Percentiles rank a stretch among this genome's conserved stretches.
phyloP scores from a whole-genome alignment of 768 basidiomycete genomes.

The Lyophyllum shimeji region DNA sequence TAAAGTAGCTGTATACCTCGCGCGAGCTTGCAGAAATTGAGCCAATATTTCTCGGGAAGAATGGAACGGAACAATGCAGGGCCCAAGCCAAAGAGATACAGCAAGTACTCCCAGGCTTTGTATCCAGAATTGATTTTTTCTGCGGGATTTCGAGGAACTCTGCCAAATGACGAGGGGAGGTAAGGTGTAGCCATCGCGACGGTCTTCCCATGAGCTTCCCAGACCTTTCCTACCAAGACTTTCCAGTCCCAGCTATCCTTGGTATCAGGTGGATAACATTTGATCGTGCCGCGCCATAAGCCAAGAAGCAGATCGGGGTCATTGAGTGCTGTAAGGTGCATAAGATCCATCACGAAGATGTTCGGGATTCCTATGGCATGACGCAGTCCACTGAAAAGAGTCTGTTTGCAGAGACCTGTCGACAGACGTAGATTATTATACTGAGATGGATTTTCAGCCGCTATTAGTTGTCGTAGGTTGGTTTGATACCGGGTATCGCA shows the following conservation, averaged over 20 bases:
- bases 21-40: conserved; percentile 29
- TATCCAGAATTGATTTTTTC: conserved; percentile 30
- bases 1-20: conserved; percentile 21
- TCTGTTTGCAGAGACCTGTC: conserved; percentile 36
- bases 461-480: conserved; percentile 6
- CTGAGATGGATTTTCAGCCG: not conserved
- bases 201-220: conserved; percentile 13
- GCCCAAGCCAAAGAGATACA: conserved; percentile 26
- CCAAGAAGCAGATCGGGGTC: conserved; percentile 37
- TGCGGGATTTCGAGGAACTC: conserved; percentile 29
- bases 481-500: not conserved
- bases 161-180: conserved; percentile 23
- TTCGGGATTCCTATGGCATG: conserved; percentile 27
- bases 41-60: conserved; percentile 24
- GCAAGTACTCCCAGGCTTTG: conserved; percentile 27
- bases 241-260: conserved; percentile 1
- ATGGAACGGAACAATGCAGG: conserved; percentile 25
- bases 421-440: conserved; percentile 17
- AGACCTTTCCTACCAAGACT: conserved; percentile 10
- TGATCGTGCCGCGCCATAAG: conserved; percentile 30
- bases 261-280: conserved; percentile 22
- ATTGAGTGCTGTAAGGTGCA: conserved; percentile 36
- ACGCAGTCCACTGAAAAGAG: conserved; percentile 33
- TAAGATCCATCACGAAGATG: conserved; percentile 39
- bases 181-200: conserved; percentile 7